Base-by-base conservation (phyloP, 495 filamentous ascomycete genomes). In the Penicillium macrosclerotiorum region DNA sequence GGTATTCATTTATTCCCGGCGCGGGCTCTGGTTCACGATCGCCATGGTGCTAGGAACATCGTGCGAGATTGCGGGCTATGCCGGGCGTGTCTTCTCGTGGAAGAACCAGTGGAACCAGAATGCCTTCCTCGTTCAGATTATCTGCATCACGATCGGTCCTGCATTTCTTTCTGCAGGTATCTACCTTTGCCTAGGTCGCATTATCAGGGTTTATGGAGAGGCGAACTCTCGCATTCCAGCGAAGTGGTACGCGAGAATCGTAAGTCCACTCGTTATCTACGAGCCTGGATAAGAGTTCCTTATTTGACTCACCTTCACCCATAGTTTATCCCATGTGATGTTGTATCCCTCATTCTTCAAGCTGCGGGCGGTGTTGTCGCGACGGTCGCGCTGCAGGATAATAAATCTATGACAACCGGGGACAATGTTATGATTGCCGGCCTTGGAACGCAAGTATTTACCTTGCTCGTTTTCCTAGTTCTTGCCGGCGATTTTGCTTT, bases 351-450 rank as follows among this genome's bases (percentile, higher is more conserved):
- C 17, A 20, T 39, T 8, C 63, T 82, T 2, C 78, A 81, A 64
- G 71, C 67, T 4, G 57, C 63, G 25, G 78, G 78, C 20, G 78
- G 76, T 18, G 76, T 54, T 16, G 64, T 80, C 8, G 72, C 76
- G 3, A 66, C 73, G 17, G 65, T 53, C 5, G 63, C 76, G 6
- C 54, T 62, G 9, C 55, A 58, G 23, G 42, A 49, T 8, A 41
- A 54, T 8, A 40, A n/a, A n/a, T n/a, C n/a, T n/a, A n/a, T n/a
- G n/a, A n/a, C n/a, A n/a, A n/a, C n/a, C n/a, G n/a, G n/a, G n/a
- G n/a, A n/a, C n/a, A n/a, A 71, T 24, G 60, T 69, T 19, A 36
- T 67, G 18, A 80, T 86, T 16, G 74, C 72, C 24, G 89, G 89
- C 12, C 79, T 88, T 17, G 89, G 89, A 39, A 80, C 75, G n/a